phyloP scores from a whole-genome alignment of 2,329 filamentous ascomycete genomes.

The Coniochaeta sp. region DNA sequence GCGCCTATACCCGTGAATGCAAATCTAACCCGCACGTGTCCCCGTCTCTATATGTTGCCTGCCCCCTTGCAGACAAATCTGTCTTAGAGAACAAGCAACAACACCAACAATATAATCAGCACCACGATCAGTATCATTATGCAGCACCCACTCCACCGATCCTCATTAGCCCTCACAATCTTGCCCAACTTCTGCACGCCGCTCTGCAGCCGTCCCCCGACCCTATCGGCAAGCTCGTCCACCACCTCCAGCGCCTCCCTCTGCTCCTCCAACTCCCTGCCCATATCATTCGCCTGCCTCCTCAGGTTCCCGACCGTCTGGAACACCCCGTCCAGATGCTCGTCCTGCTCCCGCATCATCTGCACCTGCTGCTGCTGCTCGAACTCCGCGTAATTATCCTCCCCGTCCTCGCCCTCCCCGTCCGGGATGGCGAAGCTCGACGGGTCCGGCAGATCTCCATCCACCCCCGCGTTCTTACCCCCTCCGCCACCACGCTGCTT shows the following conservation, averaged over 20 bases:
- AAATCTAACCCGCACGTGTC: not conserved
- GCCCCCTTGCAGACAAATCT: not conserved
- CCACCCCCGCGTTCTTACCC: conserved; percentile 20
- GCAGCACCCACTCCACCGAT: conserved; percentile 80
- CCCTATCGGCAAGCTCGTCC: conserved; percentile 76
- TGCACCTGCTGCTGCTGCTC: conserved; percentile 86
- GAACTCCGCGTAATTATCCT: conserved; percentile 58
- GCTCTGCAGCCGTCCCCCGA: conserved; percentile 75
- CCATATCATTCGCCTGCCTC: conserved; percentile 91
- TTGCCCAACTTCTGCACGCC: conserved; percentile 81
- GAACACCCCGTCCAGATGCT: conserved; percentile 87
- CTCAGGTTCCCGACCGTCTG: conserved; percentile 86
- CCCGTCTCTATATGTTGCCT: not conserved
- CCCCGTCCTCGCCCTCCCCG: conserved; percentile 32
- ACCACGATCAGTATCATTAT: conserved; percentile 84
- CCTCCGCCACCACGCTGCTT: conserved; percentile 14
- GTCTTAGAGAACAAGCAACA: conserved; percentile 54
- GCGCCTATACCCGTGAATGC: not conserved
- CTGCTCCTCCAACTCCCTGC: conserved; percentile 92
- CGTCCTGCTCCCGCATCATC: conserved; percentile 92
- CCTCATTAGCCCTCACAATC: conserved; percentile 86
- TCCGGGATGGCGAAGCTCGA: conserved; percentile 51
- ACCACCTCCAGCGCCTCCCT: conserved; percentile 79
- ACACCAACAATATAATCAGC: conserved; percentile 74
- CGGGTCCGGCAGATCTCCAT: conserved; percentile 43